phyloP scores from a whole-genome alignment of 139 green algal genomes.

The Chlamydomonas sphaeroides region DNA sequence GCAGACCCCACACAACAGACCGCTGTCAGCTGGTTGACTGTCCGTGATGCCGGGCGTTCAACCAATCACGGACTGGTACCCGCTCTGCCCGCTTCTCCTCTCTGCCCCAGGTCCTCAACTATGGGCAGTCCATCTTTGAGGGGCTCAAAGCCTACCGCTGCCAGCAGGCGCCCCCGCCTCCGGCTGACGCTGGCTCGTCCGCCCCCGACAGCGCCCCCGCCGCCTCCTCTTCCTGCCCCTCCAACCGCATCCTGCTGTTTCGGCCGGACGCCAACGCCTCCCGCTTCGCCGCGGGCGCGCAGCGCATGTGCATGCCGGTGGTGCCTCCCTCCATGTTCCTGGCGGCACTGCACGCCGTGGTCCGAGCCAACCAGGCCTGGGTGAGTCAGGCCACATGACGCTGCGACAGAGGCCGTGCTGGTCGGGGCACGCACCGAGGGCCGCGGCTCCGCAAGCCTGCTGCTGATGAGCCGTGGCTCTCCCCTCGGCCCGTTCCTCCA shows the following conservation, averaged over 20 bases:
- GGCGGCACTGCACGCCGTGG: slow-evolving; percentile 6
- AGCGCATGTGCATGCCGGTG: slow-evolving; percentile 36
- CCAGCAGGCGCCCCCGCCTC: too few relatives aligned
- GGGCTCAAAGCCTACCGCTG: slow-evolving; percentile 93
- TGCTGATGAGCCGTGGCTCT: too few relatives aligned
- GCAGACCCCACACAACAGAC: neutral
- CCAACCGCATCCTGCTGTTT: neutral
- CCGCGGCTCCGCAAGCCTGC: too few relatives aligned
- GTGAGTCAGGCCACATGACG: too few relatives aligned
- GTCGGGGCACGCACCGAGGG: too few relatives aligned
- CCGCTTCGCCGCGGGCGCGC: slow-evolving; percentile 19
- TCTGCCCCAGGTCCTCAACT: slow-evolving; percentile 82
- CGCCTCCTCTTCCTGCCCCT: neutral
- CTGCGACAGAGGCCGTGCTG: too few relatives aligned
- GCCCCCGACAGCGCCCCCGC: slow-evolving; percentile 86
- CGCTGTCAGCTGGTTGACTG: neutral
- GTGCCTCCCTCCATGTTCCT: slow-evolving; percentile 28
- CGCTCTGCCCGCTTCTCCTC: too few relatives aligned
- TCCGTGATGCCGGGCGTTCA: too few relatives aligned
- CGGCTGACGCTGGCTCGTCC: slow-evolving; percentile 41
- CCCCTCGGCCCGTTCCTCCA: too few relatives aligned
- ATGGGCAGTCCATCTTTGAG: slow-evolving; percentile 96
- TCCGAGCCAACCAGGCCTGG: slow-evolving; percentile 4
- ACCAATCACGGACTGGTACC: too few relatives aligned
- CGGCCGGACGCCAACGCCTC: slow-evolving; percentile 40